Base-by-base conservation (phyloP, 768 basidiomycete species). In the Heimioporus sp. region DNA sequence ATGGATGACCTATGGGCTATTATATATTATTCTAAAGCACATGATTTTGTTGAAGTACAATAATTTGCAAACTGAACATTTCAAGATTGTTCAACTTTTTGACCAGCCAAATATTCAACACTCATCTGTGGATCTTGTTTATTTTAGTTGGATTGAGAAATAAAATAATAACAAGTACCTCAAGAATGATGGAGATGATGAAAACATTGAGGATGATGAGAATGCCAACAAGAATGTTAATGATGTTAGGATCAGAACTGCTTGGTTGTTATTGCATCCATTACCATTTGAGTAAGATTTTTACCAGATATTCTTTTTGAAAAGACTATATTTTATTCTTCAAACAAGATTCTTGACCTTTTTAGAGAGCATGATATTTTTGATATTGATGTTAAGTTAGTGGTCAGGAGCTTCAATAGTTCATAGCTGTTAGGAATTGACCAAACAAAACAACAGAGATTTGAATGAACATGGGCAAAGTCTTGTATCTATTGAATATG, bases 1-100 rank as follows among this genome's bases (percentile, higher is more conserved):
- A 45, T 66, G 62, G 49, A 71, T 46, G 48, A 53, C 28, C 16
- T 66, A 37, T 74, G 73, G 72, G 58, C 45, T 10, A 61, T 11
- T 4, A 52, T 74, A 66, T 70, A 70, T 53, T 48, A 70, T 53
- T 48, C 50, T 39, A 37, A 69, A 58, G 72, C 73, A 47, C 58
- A 68, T 69, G 70, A 53, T 51, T 37, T 68, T 72, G 61, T 69
- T 55, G 57, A 52, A 50, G 59, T 47, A 56, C 46, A 62, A 59
- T 54, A 68, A 56, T 70, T 42, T 59, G 48, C 47, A 42, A 52
- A 61, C 65, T 71, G 51, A 72, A 57, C 55, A 51, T 67, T 65
- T 51, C 57, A 66, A 73, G 73, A 55, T 66, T 45, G 69, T 65
- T 17, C 37, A 54, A 42, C 63, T 71, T 47, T 54, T 65, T 48